phyloP scores from a whole-genome alignment of 2,329 filamentous ascomycete genomes.

The Dendrostoma leiphaemia region DNA sequence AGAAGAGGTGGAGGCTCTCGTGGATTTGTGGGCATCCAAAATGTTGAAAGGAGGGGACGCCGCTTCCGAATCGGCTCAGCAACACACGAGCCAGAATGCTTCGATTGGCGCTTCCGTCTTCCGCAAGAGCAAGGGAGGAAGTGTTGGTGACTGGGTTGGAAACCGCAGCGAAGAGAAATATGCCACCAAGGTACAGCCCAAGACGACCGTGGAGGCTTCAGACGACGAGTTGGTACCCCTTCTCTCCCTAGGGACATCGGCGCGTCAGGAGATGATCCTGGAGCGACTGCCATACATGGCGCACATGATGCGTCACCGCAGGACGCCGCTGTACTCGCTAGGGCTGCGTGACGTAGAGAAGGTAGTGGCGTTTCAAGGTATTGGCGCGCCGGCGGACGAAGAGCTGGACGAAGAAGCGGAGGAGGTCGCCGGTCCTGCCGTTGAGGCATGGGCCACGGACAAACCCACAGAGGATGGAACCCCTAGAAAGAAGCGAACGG shows the following conservation, averaged over 20 bases:
- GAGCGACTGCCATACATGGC: constrained; percentile 86
- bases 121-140: constrained; percentile 36
- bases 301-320: constrained; percentile 54
- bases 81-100: constrained; percentile 29
- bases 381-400: constrained; percentile 42
- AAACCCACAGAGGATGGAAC: constrained; percentile 53
- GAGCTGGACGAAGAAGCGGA: constrained; percentile 43
- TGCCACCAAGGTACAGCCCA: constrained; percentile 22
- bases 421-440: constrained; percentile 31
- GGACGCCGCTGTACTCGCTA: constrained; percentile 32
- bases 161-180: constrained; percentile 22
- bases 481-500: constrained; percentile 45
- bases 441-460: constrained; percentile 61
- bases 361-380: constrained; percentile 65
- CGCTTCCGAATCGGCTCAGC: not conserved
- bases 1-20: constrained; percentile 74
- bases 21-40: constrained; percentile 67
- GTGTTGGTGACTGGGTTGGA: constrained; percentile 17
- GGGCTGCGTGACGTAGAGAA: constrained; percentile 61
- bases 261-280: constrained; percentile 72
- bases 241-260: constrained; percentile 62
- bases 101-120: constrained; percentile 47
- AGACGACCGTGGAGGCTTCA: constrained; percentile 14
- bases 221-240: constrained; percentile 35
- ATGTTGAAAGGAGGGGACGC: constrained; percentile 54